These are phyloP conservation scores for Xylaria sp. DNA, from an alignment of 2,329 filamentous ascomycete species.

Conservation along the genomic window DNA sequence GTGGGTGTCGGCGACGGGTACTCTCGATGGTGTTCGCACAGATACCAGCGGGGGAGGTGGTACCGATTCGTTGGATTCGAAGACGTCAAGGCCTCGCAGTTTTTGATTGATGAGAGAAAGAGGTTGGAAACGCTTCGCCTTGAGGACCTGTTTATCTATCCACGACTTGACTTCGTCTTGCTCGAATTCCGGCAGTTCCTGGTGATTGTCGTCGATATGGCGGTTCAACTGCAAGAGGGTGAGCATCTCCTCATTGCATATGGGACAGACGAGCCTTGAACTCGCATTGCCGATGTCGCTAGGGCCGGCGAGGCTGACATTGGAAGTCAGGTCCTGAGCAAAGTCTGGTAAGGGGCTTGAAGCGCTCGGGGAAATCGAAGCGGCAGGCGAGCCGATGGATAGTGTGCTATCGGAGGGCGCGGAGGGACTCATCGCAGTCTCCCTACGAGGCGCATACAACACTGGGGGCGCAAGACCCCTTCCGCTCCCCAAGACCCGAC, in stretches of 20 bases:
- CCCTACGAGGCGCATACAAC: conserved; percentile 47
- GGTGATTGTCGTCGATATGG: conserved; percentile 84
- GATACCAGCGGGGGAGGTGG: conserved; percentile 45
- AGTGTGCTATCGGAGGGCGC: conserved; percentile 72
- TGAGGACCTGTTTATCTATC: conserved; percentile 94
- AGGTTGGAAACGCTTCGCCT: conserved; percentile 91
- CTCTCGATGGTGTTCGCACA: conserved; percentile 43
- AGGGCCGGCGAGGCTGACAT: conserved; percentile 70
- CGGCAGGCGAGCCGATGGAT: conserved; percentile 73
- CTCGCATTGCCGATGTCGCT: conserved; percentile 63
- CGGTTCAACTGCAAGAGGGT: conserved; percentile 91
- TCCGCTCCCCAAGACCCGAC: conserved; percentile 86
- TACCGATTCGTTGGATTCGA: conserved; percentile 83
- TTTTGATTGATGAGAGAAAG: conserved; percentile 92
- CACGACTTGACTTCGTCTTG: conserved; percentile 96
- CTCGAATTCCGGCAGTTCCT: conserved; percentile 84
- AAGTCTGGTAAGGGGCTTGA: conserved; percentile 70
- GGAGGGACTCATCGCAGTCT: conserved; percentile 55
- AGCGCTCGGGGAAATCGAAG: conserved; percentile 47
- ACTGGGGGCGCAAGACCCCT: conserved; percentile 75
- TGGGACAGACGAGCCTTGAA: conserved; percentile 86
- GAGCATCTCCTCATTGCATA: conserved; percentile 98
- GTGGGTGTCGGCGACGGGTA: conserved; percentile 46
- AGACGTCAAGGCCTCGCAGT: conserved; percentile 87
- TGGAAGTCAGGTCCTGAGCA: conserved; percentile 78